A percentile compares a stretch with the other conserved stretches of the same genome.
Evolutionary conservation across 2,329 filamentous ascomycete species (phyloP).

Genomic region (Aspergillus ibericus): DNA sequence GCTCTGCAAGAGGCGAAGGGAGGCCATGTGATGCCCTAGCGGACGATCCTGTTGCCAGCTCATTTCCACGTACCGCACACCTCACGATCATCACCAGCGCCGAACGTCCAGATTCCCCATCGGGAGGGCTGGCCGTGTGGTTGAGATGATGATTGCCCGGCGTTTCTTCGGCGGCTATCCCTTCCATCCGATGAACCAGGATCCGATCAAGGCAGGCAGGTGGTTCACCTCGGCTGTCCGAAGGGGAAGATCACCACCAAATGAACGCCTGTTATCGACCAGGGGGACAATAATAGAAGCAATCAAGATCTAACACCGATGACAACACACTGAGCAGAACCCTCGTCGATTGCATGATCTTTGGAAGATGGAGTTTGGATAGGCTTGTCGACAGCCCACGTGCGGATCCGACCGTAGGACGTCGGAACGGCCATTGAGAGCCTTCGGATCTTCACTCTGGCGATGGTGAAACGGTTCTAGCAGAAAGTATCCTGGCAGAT

Average conservation of each 20-base stretch:
- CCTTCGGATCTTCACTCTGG: constrained; percentile 1
- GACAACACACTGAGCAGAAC: background rate
- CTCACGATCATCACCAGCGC: background rate
- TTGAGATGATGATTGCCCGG: background rate
- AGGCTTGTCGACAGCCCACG: background rate
- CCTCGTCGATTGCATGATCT: background rate
- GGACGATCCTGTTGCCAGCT: background rate
- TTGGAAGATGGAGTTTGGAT: background rate
- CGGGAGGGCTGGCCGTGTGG: background rate
- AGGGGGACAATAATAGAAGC: background rate
- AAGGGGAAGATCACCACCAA: background rate
- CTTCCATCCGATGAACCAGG: background rate
- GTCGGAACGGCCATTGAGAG: background rate
- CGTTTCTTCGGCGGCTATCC: background rate
- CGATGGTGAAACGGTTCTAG: constrained; percentile 1
- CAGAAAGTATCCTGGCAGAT: background rate
- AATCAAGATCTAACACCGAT: background rate
- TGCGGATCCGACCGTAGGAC: constrained; percentile 1
- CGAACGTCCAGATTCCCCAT: background rate
- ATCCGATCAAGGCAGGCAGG: background rate
- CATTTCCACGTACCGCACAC: background rate
- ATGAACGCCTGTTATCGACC: background rate
- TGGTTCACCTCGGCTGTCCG: background rate
- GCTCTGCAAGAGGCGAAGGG: background rate
- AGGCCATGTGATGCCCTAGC: constrained; percentile 2